Base-by-base conservation (phyloP, 768 basidiomycete genomes). In the Coprinopsis marcescibilis region DNA sequence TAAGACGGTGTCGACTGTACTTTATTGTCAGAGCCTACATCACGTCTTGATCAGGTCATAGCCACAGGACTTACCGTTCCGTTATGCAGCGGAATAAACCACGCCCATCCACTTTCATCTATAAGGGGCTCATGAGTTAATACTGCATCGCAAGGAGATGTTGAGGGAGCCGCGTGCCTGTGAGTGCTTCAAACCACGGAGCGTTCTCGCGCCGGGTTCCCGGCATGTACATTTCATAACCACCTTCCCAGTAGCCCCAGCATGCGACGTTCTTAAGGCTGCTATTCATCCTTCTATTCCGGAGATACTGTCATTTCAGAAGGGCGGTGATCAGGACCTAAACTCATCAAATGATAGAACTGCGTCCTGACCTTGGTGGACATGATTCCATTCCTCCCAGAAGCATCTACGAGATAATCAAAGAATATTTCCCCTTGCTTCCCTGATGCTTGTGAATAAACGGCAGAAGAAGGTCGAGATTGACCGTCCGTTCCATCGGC, bases 71-170 rank as follows among this genome's bases (percentile, higher is more conserved):
- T 34, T 34, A 55, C 55, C 4, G 70, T 63, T 17, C 69, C 71
- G 33, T 70, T 65, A 50, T 72, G 65, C 13, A 78, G 65, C 2
- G 76, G 77, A 36, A 79, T 79, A 49, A 75, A 76, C 77, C 77
- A 78, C n/a, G 66, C 68, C 77, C 77, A 78, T 5, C 77, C 76
- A 17, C 68, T 67, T 51, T 76, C 73, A 35, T 77, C 76, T 76
- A 52, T 23, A 25, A 21, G 26, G 20, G 17, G 21, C 8, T 23
- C 11, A 17, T 13, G 19, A 23, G 15, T 35, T 21, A 40, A 35
- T 26, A 30, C 3, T 6, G 34, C 7, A 14, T 23, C 14, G n/a
- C 38, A 21, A 43, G 7, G 17, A 12, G 36, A 23, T 32, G 30
- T 43, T 17, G 43, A 27, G 4, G 33, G 39, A 40, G 11, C 23